A percentile compares a stretch with the other conserved stretches of the same genome.
Evolutionary conservation across 2,329 filamentous ascomycete species (phyloP).

Genomic region (Paecilomyces fulvus): DNA sequence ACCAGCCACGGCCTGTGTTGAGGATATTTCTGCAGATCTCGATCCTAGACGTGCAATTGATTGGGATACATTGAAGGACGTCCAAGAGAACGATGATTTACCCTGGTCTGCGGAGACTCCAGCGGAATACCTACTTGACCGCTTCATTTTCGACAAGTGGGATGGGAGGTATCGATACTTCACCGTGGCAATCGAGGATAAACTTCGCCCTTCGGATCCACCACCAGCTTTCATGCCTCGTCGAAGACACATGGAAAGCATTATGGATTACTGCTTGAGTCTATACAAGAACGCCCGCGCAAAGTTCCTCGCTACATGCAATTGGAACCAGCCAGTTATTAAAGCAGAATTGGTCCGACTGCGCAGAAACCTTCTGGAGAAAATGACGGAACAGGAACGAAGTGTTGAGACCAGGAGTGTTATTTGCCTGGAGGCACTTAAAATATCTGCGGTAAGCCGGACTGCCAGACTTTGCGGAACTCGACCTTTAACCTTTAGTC

Average conservation of each 20-base stretch:
- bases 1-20: slow-evolving; percentile 38
- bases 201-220: slow-evolving; percentile 23
- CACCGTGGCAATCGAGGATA: slow-evolving; percentile 28
- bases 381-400: slow-evolving; percentile 44
- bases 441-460: slow-evolving; percentile 61
- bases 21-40: slow-evolving; percentile 1
- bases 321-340: slow-evolving; percentile 70
- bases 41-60: slow-evolving; percentile 33
- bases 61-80: slow-evolving; percentile 26
- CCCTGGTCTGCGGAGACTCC: slow-evolving; percentile 38
- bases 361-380: slow-evolving; percentile 76
- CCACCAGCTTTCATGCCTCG: slow-evolving; percentile 24
- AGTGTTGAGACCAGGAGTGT: slow-evolving; percentile 49
- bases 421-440: slow-evolving; percentile 68
- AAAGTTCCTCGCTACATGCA: slow-evolving; percentile 42
- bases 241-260: slow-evolving; percentile 49
- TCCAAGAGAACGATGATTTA: slow-evolving; percentile 33
- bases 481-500: not conserved
- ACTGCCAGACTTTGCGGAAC: not conserved
- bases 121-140: slow-evolving; percentile 35
- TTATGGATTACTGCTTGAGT: slow-evolving; percentile 78
- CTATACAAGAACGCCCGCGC: slow-evolving; percentile 55
- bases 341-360: slow-evolving; percentile 64
- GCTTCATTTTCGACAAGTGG: slow-evolving; percentile 49
- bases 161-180: slow-evolving; percentile 53